These are phyloP conservation scores for Nannochloropsis salina DNA, from an alignment of 108 stramenopile species.

Conservation along the genomic window DNA sequence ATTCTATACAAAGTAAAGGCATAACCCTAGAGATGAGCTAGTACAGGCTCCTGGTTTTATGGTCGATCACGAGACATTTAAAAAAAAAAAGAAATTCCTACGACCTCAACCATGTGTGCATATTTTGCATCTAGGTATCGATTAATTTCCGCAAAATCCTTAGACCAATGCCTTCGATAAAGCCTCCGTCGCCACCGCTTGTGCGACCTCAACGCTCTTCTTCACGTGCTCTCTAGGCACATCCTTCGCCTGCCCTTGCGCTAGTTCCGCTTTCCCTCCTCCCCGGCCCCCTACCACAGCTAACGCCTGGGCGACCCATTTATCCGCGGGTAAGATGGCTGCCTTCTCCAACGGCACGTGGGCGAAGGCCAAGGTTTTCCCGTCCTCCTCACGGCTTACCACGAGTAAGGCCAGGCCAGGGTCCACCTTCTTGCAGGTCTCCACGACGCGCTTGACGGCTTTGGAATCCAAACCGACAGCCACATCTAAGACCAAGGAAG, in stretches of 20 bases:
- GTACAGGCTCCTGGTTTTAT: no score
- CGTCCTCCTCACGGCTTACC: conserved; percentile 29
- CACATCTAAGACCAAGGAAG: conserved; percentile 8
- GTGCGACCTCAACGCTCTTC: conserved; percentile 26
- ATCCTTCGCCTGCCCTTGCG: conserved; percentile 49
- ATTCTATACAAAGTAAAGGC: no score
- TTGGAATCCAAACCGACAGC: conserved; percentile 41
- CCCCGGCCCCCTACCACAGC: conserved; percentile 44
- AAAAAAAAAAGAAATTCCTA: no score
- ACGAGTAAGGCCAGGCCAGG: conserved; percentile 44
- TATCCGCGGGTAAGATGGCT: conserved; percentile 38
- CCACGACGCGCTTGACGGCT: conserved; percentile 45
- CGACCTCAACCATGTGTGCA: no score
- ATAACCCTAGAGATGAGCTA: no score
- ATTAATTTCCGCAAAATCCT: neutral
- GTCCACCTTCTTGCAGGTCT: conserved; percentile 32
- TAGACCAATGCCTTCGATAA: neutral
- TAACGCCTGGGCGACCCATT: conserved; percentile 43
- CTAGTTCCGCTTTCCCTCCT: conserved; percentile 42
- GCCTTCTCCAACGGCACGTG: conserved; percentile 1
- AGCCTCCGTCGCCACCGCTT: conserved; percentile 23
- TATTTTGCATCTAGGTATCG: no score
- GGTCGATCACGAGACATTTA: no score
- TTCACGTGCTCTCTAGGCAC: conserved; percentile 19
- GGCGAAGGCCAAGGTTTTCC: conserved; percentile 23